phyloP scores from a whole-genome alignment of 176 grass and related monocot genomes.

The Rhynchospora pubera region DNA sequence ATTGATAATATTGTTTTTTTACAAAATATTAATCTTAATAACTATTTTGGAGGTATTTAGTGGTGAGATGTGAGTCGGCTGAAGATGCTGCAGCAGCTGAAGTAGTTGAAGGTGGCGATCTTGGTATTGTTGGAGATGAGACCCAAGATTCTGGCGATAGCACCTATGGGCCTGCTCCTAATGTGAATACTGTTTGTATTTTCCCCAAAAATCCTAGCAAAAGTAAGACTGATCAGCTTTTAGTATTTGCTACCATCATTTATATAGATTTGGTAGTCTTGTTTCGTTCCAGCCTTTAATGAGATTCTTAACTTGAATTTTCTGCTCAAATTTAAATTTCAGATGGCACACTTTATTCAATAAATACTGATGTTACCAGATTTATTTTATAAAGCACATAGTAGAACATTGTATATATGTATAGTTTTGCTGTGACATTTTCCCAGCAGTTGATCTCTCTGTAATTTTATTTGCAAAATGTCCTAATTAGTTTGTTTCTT shows the following conservation, averaged over 20 bases:
- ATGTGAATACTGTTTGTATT: constrained; percentile 62
- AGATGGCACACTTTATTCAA: neutral
- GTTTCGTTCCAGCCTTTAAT: neutral
- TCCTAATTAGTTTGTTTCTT: constrained; percentile 4
- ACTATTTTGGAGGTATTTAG: constrained; percentile 22
- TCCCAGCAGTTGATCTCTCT: neutral
- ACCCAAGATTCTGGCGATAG: constrained; percentile 63
- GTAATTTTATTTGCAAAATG: neutral
- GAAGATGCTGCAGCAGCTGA: constrained; percentile 76
- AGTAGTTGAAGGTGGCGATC: constrained; percentile 77
- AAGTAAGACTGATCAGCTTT: constrained; percentile 41
- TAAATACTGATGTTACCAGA: neutral
- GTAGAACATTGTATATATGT: neutral
- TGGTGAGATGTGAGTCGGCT: constrained; percentile 58
- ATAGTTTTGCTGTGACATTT: neutral
- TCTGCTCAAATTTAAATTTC: neutral
- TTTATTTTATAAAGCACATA: neutral
- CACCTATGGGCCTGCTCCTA: constrained; percentile 59
- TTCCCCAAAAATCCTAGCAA: constrained; percentile 94
- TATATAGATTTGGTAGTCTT: neutral
- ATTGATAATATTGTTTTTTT: neutral
- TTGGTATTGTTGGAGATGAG: constrained; percentile 87
- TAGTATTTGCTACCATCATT: neutral
- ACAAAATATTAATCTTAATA: neutral
- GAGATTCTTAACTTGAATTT: neutral